Evolutionary conservation across 1,284 basidiomycete genomes (phyloP).

Genomic region (Xerocomus nothofagi): DNA sequence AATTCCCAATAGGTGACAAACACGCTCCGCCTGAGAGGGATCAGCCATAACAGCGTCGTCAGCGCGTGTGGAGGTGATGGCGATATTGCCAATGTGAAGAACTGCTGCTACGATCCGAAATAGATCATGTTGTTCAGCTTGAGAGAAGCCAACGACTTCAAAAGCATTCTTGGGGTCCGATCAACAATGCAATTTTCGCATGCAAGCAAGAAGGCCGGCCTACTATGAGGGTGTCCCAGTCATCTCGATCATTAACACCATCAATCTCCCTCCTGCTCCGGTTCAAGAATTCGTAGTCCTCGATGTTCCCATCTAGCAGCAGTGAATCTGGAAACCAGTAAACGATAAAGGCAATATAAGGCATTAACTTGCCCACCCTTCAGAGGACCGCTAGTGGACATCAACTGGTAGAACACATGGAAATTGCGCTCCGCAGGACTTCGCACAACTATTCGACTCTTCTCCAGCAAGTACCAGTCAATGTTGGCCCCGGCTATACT

Average conservation of each 20-base stretch:
- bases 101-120: slow-evolving; percentile 95
- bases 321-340: slow-evolving; percentile 58
- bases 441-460: slow-evolving; percentile 91
- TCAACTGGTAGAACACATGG: slow-evolving; percentile 95
- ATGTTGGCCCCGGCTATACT: slow-evolving; percentile 98
- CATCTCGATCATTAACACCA: slow-evolving; percentile 89
- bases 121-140: slow-evolving; percentile 85
- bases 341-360: slow-evolving; percentile 1
- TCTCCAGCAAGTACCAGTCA: slow-evolving; percentile 99
- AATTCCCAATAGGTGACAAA: slow-evolving; percentile 93
- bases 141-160: slow-evolving; percentile 84
- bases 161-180: slow-evolving; percentile 62
- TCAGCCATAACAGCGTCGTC: slow-evolving; percentile 89
- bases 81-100: slow-evolving; percentile 94
- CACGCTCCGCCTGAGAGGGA: slow-evolving; percentile 82
- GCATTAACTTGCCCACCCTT: slow-evolving; percentile 51
- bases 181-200: slow-evolving; percentile 10
- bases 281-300: slow-evolving; percentile 90
- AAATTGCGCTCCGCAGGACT: slow-evolving; percentile 91
- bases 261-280: slow-evolving; percentile 90
- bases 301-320: slow-evolving; percentile 73
- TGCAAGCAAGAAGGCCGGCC: slow-evolving; percentile 7
- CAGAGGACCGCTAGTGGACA: slow-evolving; percentile 64
- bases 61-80: slow-evolving; percentile 77
- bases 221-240: slow-evolving; percentile 84